Percentiles rank a stretch among this genome's conserved stretches.
These are phyloP conservation scores for Talaromyces verruculosus DNA, from an alignment of 2,329 filamentous ascomycete genomes.

Conservation along the genomic window DNA sequence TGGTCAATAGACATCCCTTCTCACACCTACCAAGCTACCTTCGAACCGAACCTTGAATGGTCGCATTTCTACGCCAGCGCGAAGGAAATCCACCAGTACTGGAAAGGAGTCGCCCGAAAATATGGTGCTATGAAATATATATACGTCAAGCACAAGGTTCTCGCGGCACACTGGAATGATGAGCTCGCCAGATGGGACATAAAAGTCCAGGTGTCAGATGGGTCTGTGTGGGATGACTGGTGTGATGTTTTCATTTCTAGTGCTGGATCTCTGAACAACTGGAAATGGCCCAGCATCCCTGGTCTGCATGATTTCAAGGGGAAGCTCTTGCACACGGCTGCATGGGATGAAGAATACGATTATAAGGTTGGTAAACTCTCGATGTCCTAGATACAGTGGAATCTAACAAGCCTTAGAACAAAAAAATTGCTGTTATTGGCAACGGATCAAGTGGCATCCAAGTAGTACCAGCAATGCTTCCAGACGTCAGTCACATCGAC, in stretches of 20 bases:
- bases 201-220: slow-evolving; percentile 23
- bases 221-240: slow-evolving; percentile 22
- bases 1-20: slow-evolving; percentile 18
- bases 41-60: slow-evolving; percentile 23
- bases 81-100: slow-evolving; percentile 32
- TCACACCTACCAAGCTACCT: slow-evolving; percentile 22
- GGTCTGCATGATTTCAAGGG: slow-evolving; percentile 47
- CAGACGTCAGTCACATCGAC: slow-evolving; percentile 22
- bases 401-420: slow-evolving; percentile 23
- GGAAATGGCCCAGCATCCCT: slow-evolving; percentile 45
- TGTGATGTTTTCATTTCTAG: slow-evolving; percentile 31
- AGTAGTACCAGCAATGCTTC: slow-evolving; percentile 34
- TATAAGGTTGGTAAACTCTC: slow-evolving; percentile 19
- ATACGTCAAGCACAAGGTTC: slow-evolving; percentile 29
- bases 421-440: slow-evolving; percentile 32
- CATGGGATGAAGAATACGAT: slow-evolving; percentile 36
- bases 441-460: slow-evolving; percentile 36
- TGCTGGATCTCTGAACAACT: slow-evolving; percentile 36
- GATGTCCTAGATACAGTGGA: background rate
- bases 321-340: slow-evolving; percentile 41
- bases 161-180: slow-evolving; percentile 32
- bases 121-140: slow-evolving; percentile 32
- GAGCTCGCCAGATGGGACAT: slow-evolving; percentile 32
- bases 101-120: slow-evolving; percentile 28
- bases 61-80: slow-evolving; percentile 28